phyloP scores from a whole-genome alignment of 1,139 yeast genomes.

The Yamadazyma epiphylla region DNA sequence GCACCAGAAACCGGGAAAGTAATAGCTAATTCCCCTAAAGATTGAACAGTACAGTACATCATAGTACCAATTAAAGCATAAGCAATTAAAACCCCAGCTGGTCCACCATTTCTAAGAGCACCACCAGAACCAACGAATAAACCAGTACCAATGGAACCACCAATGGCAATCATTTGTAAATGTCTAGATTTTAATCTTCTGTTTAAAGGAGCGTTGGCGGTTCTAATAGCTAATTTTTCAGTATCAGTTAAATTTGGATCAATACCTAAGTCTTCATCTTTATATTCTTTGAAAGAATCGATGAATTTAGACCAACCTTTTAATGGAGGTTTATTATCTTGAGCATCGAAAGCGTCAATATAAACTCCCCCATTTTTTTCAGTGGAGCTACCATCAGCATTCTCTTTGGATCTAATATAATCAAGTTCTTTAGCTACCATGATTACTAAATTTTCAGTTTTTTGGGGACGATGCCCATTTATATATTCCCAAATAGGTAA shows the following conservation, averaged over 20 bases:
- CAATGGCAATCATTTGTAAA: constrained; percentile 82
- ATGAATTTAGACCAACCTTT: constrained; percentile 39
- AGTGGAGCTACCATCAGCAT: constrained; percentile 29
- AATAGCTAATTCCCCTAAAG: constrained; percentile 69
- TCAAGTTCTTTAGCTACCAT: constrained; percentile 45
- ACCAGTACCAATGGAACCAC: constrained; percentile 86
- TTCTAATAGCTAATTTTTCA: constrained; percentile 62
- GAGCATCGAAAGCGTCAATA: constrained; percentile 38
- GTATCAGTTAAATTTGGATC: constrained; percentile 58
- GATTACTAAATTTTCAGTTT: no score
- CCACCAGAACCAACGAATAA: constrained; percentile 66
- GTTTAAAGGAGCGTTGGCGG: constrained; percentile 69
- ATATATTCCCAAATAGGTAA: no score
- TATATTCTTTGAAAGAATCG: constrained; percentile 58
- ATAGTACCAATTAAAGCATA: constrained; percentile 43
- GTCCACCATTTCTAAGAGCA: constrained; percentile 61
- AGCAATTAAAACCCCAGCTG: constrained; percentile 69
- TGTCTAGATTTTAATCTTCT: constrained; percentile 61
- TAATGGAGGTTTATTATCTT: constrained; percentile 21
- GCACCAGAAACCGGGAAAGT: constrained; percentile 75
- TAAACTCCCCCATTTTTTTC: constrained; percentile 43
- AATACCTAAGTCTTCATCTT: constrained; percentile 46
- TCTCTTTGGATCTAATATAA: constrained; percentile 37
- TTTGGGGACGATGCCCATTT: no score
- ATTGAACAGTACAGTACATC: constrained; percentile 64